Evolutionary conservation across 2,329 filamentous ascomycete species (phyloP).

Genomic region (Calonectria hongkongensis): DNA sequence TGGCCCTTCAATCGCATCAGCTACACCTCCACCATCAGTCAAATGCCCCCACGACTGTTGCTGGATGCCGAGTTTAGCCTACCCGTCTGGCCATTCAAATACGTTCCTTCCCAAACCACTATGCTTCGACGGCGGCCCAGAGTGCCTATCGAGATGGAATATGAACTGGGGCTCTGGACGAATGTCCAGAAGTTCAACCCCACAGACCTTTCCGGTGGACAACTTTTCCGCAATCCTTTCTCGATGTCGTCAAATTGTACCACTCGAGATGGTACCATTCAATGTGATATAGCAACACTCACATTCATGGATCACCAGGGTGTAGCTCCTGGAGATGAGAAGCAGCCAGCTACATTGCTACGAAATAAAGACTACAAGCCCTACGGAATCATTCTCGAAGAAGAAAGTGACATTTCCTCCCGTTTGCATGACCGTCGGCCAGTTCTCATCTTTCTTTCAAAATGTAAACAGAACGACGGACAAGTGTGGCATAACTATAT

Average conservation of each 20-base stretch:
- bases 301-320: not conserved
- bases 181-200: not conserved
- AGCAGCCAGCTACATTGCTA: not conserved
- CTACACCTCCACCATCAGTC: no score
- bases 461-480: not conserved
- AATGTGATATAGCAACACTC: not conserved
- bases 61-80: not conserved
- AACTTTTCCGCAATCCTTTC: not conserved
- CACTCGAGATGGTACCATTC: not conserved
- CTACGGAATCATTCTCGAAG: not conserved
- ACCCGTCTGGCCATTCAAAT: not conserved
- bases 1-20: constrained; percentile 1
- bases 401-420: not conserved
- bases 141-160: not conserved
- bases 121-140: no score
- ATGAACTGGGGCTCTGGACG: not conserved
- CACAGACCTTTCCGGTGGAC: not conserved
- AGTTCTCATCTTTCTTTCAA: not conserved
- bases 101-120: not conserved
- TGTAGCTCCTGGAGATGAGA: not conserved
- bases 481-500: not conserved
- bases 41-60: not conserved
- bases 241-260: not conserved
- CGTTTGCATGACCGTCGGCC: not conserved
- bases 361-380: not conserved